phyloP scores from a whole-genome alignment of 1,284 basidiomycete genomes.

The Ustilago sp. region DNA sequence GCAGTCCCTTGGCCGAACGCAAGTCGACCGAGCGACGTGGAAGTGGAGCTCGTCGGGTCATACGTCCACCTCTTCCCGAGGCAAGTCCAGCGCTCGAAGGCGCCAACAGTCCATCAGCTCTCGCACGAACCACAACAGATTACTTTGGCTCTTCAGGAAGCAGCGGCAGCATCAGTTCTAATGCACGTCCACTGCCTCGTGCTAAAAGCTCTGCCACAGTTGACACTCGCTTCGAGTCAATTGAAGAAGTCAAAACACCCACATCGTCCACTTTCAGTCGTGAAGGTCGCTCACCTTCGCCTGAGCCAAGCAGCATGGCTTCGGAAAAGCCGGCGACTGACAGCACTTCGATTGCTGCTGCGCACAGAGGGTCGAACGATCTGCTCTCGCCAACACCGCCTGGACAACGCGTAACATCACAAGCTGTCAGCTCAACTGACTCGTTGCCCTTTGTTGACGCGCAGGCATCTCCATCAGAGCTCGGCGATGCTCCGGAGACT shows the following conservation, averaged over 20 bases:
- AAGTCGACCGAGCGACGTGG: conserved; percentile 31
- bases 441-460: conserved; percentile 57
- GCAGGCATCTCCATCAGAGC: conserved; percentile 21
- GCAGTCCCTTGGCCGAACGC: conserved; percentile 50
- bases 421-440: conserved; percentile 50
- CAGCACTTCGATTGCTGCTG: conserved; percentile 1
- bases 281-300: conserved; percentile 21
- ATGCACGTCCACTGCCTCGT: conserved; percentile 23
- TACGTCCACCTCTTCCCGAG: conserved; percentile 43
- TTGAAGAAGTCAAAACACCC: conserved; percentile 54
- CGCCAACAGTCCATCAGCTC: conserved; percentile 28
- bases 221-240: conserved; percentile 44
- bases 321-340: conserved; percentile 11
- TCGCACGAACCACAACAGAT: conserved; percentile 25
- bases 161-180: conserved; percentile 25
- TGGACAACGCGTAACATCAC: conserved; percentile 28
- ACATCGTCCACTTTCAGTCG: conserved; percentile 30
- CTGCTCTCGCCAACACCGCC: conserved; percentile 24
- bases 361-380: conserved; percentile 9
- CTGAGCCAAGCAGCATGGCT: conserved; percentile 8
- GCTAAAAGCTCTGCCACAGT: conserved; percentile 28
- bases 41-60: conserved; percentile 37
- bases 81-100: conserved; percentile 32
- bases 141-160: conserved; percentile 38
- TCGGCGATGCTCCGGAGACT: conserved; percentile 15